Evolutionary conservation across 2,329 filamentous ascomycete genomes (phyloP).

Genomic region (Cryphonectria radicalis): DNA sequence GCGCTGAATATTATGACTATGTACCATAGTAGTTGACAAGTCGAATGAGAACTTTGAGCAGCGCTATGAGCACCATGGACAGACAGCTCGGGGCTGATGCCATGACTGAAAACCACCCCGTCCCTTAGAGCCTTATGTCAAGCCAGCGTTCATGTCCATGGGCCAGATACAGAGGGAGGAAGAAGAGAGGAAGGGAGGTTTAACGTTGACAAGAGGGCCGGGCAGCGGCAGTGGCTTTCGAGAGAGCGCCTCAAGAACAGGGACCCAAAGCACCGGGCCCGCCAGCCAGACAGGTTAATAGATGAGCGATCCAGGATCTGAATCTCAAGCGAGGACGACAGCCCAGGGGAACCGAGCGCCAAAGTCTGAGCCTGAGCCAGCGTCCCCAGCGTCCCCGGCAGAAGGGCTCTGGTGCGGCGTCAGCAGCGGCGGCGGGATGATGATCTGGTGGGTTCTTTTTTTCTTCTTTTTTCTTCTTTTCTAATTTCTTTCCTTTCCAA

Average conservation of each 20-base stretch:
- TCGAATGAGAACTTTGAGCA: background rate
- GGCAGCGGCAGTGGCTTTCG: constrained; percentile 19
- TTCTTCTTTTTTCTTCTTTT: background rate
- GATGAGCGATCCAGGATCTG: background rate
- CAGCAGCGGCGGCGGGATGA: constrained; percentile 9
- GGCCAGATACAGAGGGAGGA: background rate
- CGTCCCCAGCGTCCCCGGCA: constrained; percentile 14
- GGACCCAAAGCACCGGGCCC: constrained; percentile 4
- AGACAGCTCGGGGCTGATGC: background rate
- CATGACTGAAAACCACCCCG: background rate
- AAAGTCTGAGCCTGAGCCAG: constrained; percentile 1
- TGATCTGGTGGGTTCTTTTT: constrained; percentile 4
- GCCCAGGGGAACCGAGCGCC: constrained; percentile 2
- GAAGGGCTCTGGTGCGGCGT: constrained; percentile 15
- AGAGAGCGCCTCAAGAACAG: constrained; percentile 1
- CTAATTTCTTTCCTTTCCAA: no score
- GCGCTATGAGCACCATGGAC: background rate
- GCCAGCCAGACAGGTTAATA: background rate
- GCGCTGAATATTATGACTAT: background rate
- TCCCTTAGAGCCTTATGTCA: background rate
- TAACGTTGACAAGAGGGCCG: background rate
- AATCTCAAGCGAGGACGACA: background rate
- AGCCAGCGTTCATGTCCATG: background rate
- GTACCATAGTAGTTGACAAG: background rate
- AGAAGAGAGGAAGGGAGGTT: background rate